Conservation (phyloP, 2,329 filamentous ascomycete genomes). For the Dothistroma septosporum region DNA sequence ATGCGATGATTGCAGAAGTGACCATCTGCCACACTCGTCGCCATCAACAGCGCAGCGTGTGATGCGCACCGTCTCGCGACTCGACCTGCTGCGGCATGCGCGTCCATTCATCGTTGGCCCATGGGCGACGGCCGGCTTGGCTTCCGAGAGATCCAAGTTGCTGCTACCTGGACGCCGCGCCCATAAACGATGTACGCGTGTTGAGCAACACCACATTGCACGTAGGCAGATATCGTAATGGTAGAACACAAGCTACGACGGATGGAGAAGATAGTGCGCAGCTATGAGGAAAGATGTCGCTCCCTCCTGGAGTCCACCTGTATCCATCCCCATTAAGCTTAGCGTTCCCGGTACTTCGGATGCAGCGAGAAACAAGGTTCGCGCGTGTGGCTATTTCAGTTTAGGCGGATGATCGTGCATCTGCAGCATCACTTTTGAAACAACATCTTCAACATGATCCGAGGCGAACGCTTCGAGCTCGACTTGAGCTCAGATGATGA, state of each 20-base stretch:
- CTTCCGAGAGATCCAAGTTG: not conserved
- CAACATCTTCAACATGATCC: conserved; percentile 35
- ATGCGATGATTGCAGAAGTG: not conserved
- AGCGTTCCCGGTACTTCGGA: not conserved
- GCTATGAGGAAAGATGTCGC: too few relatives aligned
- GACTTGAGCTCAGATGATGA: conserved; percentile 51
- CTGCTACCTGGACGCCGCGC: not conserved
- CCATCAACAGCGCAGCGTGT: not conserved
- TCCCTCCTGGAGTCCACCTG: not conserved
- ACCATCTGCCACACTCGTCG: not conserved
- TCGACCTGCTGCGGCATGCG: not conserved
- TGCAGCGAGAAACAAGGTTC: not conserved
- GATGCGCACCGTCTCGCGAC: not conserved
- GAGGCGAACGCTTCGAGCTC: conserved; percentile 59
- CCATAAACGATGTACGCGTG: too few relatives aligned
- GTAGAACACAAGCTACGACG: not conserved
- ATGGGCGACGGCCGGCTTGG: not conserved
- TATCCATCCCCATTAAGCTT: not conserved
- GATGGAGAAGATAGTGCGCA: not conserved
- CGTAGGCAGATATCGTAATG: not conserved
- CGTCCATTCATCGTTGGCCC: not conserved
- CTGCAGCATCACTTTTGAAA: not conserved
- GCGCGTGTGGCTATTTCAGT: not conserved
- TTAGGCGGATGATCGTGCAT: not conserved
- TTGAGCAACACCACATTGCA: not conserved